Conservation (phyloP, 2,329 filamentous ascomycete genomes). For the Biscogniauxia marginata region DNA sequence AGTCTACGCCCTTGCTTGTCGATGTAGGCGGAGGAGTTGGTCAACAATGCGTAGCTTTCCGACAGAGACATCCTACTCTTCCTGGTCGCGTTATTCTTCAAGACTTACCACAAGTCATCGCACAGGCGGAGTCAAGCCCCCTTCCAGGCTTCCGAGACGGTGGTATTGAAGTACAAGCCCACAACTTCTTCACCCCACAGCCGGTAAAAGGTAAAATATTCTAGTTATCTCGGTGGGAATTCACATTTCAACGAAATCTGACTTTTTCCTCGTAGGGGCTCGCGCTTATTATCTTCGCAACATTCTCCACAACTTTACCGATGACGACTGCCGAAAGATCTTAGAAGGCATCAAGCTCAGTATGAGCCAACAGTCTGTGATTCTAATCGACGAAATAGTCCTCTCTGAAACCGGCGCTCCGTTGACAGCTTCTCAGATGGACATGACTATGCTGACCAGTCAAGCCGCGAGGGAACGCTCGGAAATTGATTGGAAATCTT, state of each 20-base stretch:
- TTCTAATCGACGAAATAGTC: slow-evolving; percentile 24
- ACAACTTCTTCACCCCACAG: slow-evolving; percentile 23
- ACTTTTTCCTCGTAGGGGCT: slow-evolving; percentile 10
- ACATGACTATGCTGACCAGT: slow-evolving; percentile 19
- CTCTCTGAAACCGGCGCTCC: slow-evolving; percentile 13
- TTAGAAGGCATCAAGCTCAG: slow-evolving; percentile 12
- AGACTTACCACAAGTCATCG: slow-evolving; percentile 16
- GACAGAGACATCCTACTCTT: slow-evolving; percentile 13
- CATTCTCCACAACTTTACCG: slow-evolving; percentile 17
- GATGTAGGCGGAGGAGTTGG: slow-evolving; percentile 24
- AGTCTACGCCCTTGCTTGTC: no score
- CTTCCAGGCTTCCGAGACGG: slow-evolving; percentile 21
- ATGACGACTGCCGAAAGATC: slow-evolving; percentile 15
- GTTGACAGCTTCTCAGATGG: slow-evolving; percentile 16
- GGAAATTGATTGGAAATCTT: slow-evolving; percentile 16
- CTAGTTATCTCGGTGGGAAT: neutral
- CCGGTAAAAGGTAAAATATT: slow-evolving; percentile 10
- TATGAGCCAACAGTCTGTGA: slow-evolving; percentile 18
- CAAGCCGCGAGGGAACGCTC: slow-evolving; percentile 15
- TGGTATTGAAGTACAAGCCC: slow-evolving; percentile 10
- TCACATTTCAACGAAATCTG: neutral
- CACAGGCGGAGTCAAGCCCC: slow-evolving; percentile 13
- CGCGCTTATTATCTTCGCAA: slow-evolving; percentile 21
- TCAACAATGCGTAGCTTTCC: slow-evolving; percentile 20
- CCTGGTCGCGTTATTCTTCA: slow-evolving; percentile 23